Evolutionary conservation across 1,284 basidiomycete genomes (phyloP), one percentile per base, ranked within the genome.

Genomic region (Ganoderma meredithae): DNA sequence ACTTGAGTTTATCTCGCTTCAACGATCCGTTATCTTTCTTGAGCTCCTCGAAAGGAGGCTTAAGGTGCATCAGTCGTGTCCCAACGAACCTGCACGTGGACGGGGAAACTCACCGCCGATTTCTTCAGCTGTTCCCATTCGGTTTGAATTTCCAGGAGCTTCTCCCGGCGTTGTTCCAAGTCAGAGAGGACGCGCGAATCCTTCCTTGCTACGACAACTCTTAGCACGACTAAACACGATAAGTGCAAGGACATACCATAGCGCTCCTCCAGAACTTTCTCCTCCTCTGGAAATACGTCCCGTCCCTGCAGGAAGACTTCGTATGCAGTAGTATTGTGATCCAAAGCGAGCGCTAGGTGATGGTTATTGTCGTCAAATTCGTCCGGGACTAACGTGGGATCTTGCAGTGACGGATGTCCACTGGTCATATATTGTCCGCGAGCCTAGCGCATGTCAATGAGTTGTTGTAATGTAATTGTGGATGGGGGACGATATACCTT

Each of bases 291-390:
- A 71, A 93, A 95, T 33, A 90, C 85, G 72, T 96, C 94, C 12
- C 85, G 84, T 3, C 88, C 88, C 56, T 89, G 86, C 41, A 95
- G 81, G 85, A 95, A 97, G 22, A 87, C 78, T 2, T 84, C 81
- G 74, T 96, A 97, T 0, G 93, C 86, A 62, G 87, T 84, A 6
- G 87, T 82, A 52, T 88, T 89, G 79, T 93, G 95, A 62, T 94
- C 88, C 74, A 94, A 92, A 1, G 91, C 88, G 17, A 95, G 81
- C 0, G 93, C 89, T 67, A 89, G 86, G 63, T 95, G 90, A 41
- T 95, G 87, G 66, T 89, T 82, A 5, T 87, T 86, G 75, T 95
- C 90, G 17, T 91, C 88, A 68, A 93, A 91, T 78, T 90, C 85
- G 75, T 91, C 86, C 12, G 90, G 88, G 65, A 94, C 76, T 64